phyloP scores from a whole-genome alignment of 768 basidiomycete genomes.

The Boletellus ananas region DNA sequence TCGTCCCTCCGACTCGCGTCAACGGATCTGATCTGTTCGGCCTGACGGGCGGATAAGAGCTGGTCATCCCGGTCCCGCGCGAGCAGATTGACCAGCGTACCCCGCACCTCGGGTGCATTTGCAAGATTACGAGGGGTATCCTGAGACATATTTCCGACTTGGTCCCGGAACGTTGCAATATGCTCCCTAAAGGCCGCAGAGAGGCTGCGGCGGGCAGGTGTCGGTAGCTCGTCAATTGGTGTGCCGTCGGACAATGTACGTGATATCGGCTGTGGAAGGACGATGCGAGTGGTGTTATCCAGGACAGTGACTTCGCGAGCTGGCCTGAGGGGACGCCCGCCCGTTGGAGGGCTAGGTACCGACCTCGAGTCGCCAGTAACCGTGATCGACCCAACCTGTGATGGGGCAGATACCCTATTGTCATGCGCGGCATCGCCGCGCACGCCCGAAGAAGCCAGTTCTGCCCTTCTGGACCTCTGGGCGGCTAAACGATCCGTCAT shows the following conservation, averaged over 20 bases:
- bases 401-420: neutral
- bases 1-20: conserved; percentile 13
- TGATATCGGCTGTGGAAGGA: conserved; percentile 21
- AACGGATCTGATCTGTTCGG: conserved; percentile 3
- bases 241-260: conserved; percentile 23
- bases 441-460: conserved; percentile 13
- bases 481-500: conserved; percentile 28
- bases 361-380: conserved; percentile 2
- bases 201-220: conserved; percentile 15
- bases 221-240: conserved; percentile 16
- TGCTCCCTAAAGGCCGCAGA: conserved; percentile 24
- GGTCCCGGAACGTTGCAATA: conserved; percentile 15
- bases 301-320: conserved; percentile 15
- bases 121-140: conserved; percentile 21
- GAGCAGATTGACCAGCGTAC: conserved; percentile 21
- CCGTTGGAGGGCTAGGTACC: conserved; percentile 4
- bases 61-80: conserved; percentile 24
- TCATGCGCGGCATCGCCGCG: conserved; percentile 7
- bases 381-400: neutral
- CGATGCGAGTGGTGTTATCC: conserved; percentile 17
- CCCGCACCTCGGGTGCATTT: conserved; percentile 23
- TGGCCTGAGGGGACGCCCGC: conserved; percentile 15
- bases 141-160: conserved; percentile 3
- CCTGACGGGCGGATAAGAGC: conserved; percentile 1
- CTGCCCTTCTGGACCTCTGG: conserved; percentile 23